Conservation (phyloP, 495 filamentous ascomycete genomes). For the Ramalina peruviana region DNA sequence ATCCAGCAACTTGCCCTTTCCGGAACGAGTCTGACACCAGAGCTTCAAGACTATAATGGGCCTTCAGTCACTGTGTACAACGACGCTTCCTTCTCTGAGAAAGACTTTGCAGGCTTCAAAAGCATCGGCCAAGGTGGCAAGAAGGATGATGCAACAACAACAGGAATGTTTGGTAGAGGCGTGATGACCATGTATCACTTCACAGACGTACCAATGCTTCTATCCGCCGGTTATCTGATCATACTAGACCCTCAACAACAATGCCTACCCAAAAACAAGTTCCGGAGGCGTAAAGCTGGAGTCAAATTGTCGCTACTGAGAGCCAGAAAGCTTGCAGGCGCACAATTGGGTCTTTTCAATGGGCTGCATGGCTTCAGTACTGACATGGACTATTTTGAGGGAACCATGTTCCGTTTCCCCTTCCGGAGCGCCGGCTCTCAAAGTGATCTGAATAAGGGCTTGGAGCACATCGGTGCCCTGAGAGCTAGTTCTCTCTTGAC, state of each 20-base stretch:
- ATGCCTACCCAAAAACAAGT: conserved; percentile 17
- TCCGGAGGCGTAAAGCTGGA: conserved; percentile 12
- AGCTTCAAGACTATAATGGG: conserved; percentile 22
- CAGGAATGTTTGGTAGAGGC: conserved; percentile 30
- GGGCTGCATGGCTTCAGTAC: conserved; percentile 21
- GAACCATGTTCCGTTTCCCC: conserved; percentile 31
- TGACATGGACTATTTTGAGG: conserved; percentile 18
- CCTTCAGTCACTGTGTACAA: conserved; percentile 27
- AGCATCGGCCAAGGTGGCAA: conserved; percentile 30
- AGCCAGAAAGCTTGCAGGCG: conserved; percentile 2
- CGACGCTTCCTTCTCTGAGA: conserved; percentile 22
- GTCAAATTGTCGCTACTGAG: conserved; percentile 12
- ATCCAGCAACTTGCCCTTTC: not conserved
- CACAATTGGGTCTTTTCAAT: conserved; percentile 28
- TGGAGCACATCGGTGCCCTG: conserved; percentile 3
- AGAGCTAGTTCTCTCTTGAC: conserved; percentile 6
- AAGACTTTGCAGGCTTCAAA: conserved; percentile 26
- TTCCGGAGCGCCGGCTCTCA: conserved; percentile 6
- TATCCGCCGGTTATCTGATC: conserved; percentile 24
- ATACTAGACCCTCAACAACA: conserved; percentile 28
- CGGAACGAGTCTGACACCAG: conserved; percentile 13
- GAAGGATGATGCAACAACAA: conserved; percentile 17
- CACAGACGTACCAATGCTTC: conserved; percentile 28
- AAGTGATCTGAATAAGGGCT: conserved; percentile 10
- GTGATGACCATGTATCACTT: conserved; percentile 34